phyloP scores from a whole-genome alignment of 2,329 filamentous ascomycete species.

The Dryadomyces quercus-mongolicae region DNA sequence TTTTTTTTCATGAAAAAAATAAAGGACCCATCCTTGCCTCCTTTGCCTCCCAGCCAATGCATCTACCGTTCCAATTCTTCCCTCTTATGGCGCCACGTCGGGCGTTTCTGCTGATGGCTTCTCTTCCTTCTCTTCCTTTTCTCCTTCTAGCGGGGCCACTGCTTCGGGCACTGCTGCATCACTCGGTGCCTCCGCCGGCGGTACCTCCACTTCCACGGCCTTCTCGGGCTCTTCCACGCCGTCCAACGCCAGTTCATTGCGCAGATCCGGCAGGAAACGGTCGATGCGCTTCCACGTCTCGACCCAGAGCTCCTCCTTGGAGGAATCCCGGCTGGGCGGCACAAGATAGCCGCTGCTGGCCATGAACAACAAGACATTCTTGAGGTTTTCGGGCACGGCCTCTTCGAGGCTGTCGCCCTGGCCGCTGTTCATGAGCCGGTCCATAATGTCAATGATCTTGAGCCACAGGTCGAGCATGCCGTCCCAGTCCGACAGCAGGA shows the following conservation, averaged over 20 bases:
- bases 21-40: no score
- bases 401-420: constrained; percentile 88
- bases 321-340: constrained; percentile 46
- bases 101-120: no score
- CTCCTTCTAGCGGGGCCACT: not conserved
- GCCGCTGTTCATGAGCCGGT: constrained; percentile 89
- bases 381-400: constrained; percentile 86
- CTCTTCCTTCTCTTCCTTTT: no score
- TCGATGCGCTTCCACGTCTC: constrained; percentile 57
- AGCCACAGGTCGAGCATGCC: constrained; percentile 89
- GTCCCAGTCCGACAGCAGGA: constrained; percentile 71
- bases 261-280: constrained; percentile 49
- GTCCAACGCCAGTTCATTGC: constrained; percentile 43
- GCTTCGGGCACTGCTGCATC: not conserved
- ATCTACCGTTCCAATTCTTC: no score
- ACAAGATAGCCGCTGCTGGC: constrained; percentile 76
- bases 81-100: no score
- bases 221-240: not conserved
- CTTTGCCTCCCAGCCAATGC: no score
- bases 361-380: constrained; percentile 95
- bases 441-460: constrained; percentile 86
- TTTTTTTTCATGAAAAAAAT: no score
- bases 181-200: no score
- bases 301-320: constrained; percentile 43
- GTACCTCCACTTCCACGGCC: not conserved